phyloP scores from a whole-genome alignment of 306 rosid species.

The Fragaria nilgerrensis region DNA sequence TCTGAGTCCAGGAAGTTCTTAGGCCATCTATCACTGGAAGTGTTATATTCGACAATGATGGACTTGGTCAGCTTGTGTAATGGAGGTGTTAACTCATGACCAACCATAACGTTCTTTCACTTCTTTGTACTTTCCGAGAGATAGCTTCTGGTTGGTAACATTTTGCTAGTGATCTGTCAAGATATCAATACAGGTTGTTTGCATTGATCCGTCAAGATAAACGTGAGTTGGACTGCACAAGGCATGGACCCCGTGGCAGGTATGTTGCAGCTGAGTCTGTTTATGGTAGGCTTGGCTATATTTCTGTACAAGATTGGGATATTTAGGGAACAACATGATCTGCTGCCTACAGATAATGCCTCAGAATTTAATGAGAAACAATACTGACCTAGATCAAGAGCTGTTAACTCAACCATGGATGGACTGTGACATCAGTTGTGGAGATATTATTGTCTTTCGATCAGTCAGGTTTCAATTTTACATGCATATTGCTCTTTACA shows the following conservation, averaged over 20 bases:
- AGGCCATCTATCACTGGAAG: constrained; percentile 77
- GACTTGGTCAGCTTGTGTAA: constrained; percentile 77
- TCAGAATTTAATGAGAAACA: constrained; percentile 38
- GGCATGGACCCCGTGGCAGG: neutral
- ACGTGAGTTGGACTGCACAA: neutral
- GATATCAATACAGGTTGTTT: neutral
- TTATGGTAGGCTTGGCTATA: constrained; percentile 88
- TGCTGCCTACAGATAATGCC: constrained; percentile 77
- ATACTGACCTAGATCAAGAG: constrained; percentile 52
- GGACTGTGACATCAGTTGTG: constrained; percentile 27
- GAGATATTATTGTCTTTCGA: constrained; percentile 32
- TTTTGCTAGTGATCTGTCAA: neutral
- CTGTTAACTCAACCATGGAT: constrained; percentile 40
- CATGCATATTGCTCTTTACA: constrained; percentile 9
- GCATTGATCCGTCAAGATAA: too few species aligned
- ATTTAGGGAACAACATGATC: constrained; percentile 58
- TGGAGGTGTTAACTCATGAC: constrained; percentile 49
- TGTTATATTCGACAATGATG: constrained; percentile 72
- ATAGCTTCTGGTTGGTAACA: neutral
- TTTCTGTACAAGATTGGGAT: constrained; percentile 71
- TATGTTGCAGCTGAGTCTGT: constrained; percentile 79
- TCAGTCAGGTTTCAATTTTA: constrained; percentile 23
- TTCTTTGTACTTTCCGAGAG: neutral
- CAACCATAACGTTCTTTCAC: neutral
- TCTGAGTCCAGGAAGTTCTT: constrained; percentile 69